Percentiles rank a stretch among this genome's conserved stretches.
Conservation (phyloP, 2,329 filamentous ascomycete genomes). For the Colletotrichum gloeosporioides region DNA sequence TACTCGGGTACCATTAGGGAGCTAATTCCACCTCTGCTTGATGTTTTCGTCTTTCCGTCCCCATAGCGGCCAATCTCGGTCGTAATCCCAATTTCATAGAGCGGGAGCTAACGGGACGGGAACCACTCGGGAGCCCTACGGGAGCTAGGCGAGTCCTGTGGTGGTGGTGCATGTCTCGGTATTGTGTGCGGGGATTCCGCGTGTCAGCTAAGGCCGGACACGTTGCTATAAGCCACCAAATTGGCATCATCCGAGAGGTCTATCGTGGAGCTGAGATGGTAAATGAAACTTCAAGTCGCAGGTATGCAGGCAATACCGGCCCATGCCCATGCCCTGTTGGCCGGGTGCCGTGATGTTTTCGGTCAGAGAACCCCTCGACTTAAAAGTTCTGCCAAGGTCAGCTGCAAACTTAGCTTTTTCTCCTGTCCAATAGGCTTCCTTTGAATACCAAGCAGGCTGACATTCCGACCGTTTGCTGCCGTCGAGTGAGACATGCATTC, state of each 20-base stretch:
- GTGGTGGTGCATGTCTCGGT: not conserved
- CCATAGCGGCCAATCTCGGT: not conserved
- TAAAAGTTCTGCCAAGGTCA: not conserved
- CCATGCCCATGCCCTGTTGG: not conserved
- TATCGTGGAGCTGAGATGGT: rapidly evolving
- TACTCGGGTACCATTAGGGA: not conserved
- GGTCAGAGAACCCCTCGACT: not conserved
- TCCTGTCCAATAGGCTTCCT: rapidly evolving
- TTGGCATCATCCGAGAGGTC: not conserved
- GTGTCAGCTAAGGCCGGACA: not conserved
- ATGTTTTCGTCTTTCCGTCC: not conserved
- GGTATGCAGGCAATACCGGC: not conserved
- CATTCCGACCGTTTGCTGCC: not conserved
- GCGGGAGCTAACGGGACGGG: not conserved
- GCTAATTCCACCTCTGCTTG: not conserved
- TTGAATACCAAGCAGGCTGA: not conserved
- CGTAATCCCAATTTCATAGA: not conserved
- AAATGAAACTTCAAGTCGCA: not conserved
- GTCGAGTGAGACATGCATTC: not conserved
- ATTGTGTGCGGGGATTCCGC: not conserved
- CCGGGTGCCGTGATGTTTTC: not conserved
- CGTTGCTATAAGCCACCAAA: not conserved
- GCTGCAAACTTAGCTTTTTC: not conserved
- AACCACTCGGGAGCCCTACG: not conserved
- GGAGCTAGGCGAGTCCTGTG: not conserved